Evolutionary conservation across 106 monocot genomes (phyloP), one percentile per base, ranked within the genome.

Genomic region (Chionographis japonica): DNA sequence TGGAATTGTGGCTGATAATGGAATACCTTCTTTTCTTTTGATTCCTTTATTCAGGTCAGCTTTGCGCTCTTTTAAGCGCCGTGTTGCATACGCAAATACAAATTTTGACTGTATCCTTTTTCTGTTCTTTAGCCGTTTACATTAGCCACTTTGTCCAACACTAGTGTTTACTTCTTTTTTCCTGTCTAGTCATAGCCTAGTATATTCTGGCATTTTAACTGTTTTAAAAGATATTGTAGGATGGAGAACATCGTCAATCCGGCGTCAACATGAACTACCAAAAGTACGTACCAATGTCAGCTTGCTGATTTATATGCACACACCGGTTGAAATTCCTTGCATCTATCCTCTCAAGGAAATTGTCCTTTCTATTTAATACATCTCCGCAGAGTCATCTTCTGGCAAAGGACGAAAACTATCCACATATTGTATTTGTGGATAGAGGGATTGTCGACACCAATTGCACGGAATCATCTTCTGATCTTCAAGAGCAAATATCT

Each of bases 241-340:
- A 41, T 90, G 90, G 90, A 74, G 90, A 70, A 90, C 90, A 69
- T 86, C 90, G 39, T 90, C 90, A 50, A 83, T 90, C 68, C 72
- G 90, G 17, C 80, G 86, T 56, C 83, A 80, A 63, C 77, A 82
- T 78, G 90, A 90, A 65, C 75, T 90, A 66, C 83, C 90, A 50
- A 83, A 76, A 68, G 89, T 89, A 85, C 60, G 65, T 20, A 68
- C 46, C 5, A 46, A 46, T 46, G 46, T 5, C 46, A 46, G 5
- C 9, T 10, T 46, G 9, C 46, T 46, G 46, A 46, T 46, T 5
- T 46, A 2, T 2, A 46, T 46, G 9, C 5, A 46, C 9, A 46
- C 5, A 69, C 37, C 17, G 60, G 12, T 14, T 27, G 27, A 27
- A 27, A 9, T 62, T 43, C 14, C 43, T 11, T 50, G 18, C 54